These are phyloP conservation scores for Termitomyces sp. DNA, from an alignment of 768 basidiomycete genomes.

Conservation along the genomic window DNA sequence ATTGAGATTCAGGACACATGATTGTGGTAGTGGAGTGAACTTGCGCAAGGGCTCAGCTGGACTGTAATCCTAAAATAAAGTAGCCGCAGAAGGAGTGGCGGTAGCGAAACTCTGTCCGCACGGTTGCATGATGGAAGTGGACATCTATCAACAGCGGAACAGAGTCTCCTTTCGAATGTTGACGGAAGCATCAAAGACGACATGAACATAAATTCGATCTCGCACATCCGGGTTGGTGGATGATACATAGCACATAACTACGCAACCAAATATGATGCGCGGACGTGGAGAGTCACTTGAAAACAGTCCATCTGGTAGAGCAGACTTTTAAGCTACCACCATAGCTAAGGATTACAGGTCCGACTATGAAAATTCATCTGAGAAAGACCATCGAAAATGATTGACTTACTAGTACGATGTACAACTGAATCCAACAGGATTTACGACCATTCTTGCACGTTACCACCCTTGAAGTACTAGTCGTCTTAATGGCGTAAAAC, in stretches of 20 bases:
- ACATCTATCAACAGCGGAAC: background rate
- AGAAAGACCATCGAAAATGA: background rate
- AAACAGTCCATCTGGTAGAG: background rate
- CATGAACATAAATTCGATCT: background rate
- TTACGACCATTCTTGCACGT: conserved; percentile 16
- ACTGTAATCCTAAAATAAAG: no score
- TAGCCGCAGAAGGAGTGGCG: background rate
- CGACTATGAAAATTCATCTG: background rate
- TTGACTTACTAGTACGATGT: conserved; percentile 1
- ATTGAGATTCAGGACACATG: background rate
- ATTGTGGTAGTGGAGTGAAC: background rate
- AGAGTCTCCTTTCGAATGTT: background rate
- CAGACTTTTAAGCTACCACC: background rate
- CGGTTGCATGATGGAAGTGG: background rate
- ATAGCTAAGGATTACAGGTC: background rate
- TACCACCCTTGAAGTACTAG: conserved; percentile 9
- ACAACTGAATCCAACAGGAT: conserved; percentile 21
- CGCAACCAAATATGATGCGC: background rate
- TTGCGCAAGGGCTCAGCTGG: background rate
- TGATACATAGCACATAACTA: no score
- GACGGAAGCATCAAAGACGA: background rate
- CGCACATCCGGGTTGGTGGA: no score
- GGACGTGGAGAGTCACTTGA: background rate
- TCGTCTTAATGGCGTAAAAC: conserved; percentile 14
- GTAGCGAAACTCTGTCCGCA: background rate